Evolutionary conservation across 2,329 filamentous ascomycete species (phyloP).

Genomic region (Thelonectria discophora): DNA sequence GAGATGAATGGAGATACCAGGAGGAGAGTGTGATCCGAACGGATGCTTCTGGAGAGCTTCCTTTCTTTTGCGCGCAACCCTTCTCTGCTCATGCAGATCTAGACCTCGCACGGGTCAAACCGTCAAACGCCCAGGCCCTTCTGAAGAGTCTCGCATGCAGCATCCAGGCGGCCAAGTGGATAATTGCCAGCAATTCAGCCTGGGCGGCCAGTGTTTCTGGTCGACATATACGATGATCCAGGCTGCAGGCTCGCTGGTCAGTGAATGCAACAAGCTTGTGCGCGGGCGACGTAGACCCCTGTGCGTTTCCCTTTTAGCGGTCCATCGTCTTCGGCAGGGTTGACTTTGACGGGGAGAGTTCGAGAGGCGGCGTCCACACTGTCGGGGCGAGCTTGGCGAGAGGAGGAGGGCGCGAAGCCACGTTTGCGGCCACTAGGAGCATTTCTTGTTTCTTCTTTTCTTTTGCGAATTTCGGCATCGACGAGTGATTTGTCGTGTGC

Average conservation of each 20-base stretch:
- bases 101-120: not conserved
- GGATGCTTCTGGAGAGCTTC: not conserved
- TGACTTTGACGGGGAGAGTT: not conserved
- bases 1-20: not conserved
- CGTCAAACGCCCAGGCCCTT: too few relatives aligned
- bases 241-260: too few relatives aligned
- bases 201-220: too few relatives aligned
- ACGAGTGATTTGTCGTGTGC: not conserved
- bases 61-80: not conserved
- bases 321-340: constrained; percentile 1
- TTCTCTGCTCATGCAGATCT: not conserved
- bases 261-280: too few relatives aligned
- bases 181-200: not conserved
- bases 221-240: too few relatives aligned
- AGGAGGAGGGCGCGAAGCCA: not conserved
- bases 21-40: not conserved
- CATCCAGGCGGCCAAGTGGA: not conserved
- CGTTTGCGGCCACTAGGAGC: not conserved
- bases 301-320: constrained; percentile 4
- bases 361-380: constrained; percentile 3
- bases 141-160: not conserved
- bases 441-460: not conserved
- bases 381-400: constrained; percentile 13
- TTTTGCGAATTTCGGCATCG: too few relatives aligned
- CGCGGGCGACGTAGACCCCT: not conserved